Conservation (phyloP, 805 yeast species). For the Kazachstania taianensis region DNA sequence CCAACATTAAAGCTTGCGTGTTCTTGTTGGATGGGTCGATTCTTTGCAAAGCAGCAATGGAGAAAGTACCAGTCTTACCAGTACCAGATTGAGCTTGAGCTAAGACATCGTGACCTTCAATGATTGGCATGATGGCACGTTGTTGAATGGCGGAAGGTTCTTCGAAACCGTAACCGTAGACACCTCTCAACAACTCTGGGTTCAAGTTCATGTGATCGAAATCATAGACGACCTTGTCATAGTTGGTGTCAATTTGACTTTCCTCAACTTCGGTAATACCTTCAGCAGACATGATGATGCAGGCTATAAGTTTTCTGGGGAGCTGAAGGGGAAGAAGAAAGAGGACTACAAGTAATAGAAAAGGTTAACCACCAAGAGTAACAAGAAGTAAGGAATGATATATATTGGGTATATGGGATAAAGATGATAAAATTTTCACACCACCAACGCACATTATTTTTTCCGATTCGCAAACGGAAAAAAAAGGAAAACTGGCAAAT, state of each 20-base stretch:
- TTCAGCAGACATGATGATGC: conserved; percentile 31
- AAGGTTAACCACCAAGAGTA: too few relatives aligned
- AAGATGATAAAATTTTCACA: too few relatives aligned
- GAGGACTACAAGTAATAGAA: too few relatives aligned
- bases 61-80: conserved; percentile 97
- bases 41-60: conserved; percentile 69
- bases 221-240: conserved; percentile 76
- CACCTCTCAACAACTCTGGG: conserved; percentile 50
- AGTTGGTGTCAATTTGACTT: conserved; percentile 83
- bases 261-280: conserved; percentile 74
- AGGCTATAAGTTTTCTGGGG: conserved; percentile 1
- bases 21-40: conserved; percentile 63
- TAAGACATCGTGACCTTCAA: conserved; percentile 86
- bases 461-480: too few relatives aligned
- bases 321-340: not conserved
- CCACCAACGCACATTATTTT: too few relatives aligned
- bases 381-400: too few relatives aligned
- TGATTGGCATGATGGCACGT: conserved; percentile 92
- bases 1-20: conserved; percentile 87
- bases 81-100: conserved; percentile 99
- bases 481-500: too few relatives aligned
- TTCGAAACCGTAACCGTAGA: conserved; percentile 88
- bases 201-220: conserved; percentile 75
- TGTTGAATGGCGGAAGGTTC: conserved; percentile 96
- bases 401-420: too few relatives aligned